Base-by-base conservation (phyloP, 2,329 filamentous ascomycete species). In the Diaporthe destruens region DNA sequence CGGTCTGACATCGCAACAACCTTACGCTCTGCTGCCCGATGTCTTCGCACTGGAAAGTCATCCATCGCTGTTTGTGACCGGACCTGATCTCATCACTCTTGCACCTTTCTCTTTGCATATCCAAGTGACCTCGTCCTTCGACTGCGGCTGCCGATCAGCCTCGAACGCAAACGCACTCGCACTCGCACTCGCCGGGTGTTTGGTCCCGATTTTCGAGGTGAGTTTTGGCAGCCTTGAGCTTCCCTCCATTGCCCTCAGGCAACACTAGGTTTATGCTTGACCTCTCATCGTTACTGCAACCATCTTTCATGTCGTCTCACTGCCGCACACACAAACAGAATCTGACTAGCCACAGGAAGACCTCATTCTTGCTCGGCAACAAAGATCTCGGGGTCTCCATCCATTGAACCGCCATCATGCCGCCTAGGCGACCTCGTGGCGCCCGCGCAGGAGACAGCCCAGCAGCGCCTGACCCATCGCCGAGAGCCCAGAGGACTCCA, bases 351-450 rank as follows among this genome's bases (percentile, higher is more conserved):
- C 32, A 69, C 9, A 70, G 68, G 47, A 3, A 2, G 14, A 6
- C 9, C 32, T 53, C 32, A 39, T 51, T 44, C 29, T 67, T 36
- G 54, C 8, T 29, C 8, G 11, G 44, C 42, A 44, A 7, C 29
- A 67, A 25, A 16, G 11, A 42, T 16, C 20, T 53, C 8, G 9
- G n/a, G 39, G 29, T 29, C 32, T 57, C 20, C 18, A 23, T 54
- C 39, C 23, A 34, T 47, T 70, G 16, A 36, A 23, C 23, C n/a
- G n/a, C n/a, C 6, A 69, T 36, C n/a, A 74, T 74, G 73, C 73
- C 73, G 32, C 73, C 73, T 23, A 74, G 66, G 56, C 53, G 66
- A 72, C 66, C 53, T 39, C 69, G 69, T 44, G 63, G 65, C 20
- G 44, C 49, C 56, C 32, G 32, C 34, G 8, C 71, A n/a, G 47